A percentile compares a stretch with the other conserved stretches of the same genome.
phyloP scores from a whole-genome alignment of 2,329 filamentous ascomycete species.

The Esteya vermicola region DNA sequence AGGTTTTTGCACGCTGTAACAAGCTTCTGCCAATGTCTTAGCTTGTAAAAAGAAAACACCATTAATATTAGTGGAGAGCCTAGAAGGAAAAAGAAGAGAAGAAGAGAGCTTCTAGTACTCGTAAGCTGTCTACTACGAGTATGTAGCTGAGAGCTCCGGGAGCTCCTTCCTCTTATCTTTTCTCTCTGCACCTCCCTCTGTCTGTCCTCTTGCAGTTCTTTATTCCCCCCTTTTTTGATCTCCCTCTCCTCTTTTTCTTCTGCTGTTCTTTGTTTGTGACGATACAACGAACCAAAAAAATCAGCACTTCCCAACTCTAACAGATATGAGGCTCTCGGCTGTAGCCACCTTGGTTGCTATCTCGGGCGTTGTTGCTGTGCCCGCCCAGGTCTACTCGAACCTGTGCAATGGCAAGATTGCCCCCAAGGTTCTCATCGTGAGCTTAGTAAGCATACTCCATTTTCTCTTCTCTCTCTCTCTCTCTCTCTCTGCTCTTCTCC shows the following conservation, averaged over 20 bases:
- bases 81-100: too few relatives aligned
- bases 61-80: too few relatives aligned
- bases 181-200: not conserved
- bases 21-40: too few relatives aligned
- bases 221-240: not conserved
- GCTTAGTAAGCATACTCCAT: slow-evolving; percentile 31
- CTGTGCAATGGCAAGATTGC: slow-evolving; percentile 19
- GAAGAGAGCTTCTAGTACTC: too few relatives aligned
- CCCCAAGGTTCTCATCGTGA: slow-evolving; percentile 49
- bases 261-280: too few relatives aligned
- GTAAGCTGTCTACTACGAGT: too few relatives aligned
- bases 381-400: not conserved
- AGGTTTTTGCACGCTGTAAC: too few relatives aligned
- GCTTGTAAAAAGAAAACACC: too few relatives aligned
- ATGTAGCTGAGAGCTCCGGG: too few relatives aligned
- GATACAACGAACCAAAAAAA: too few relatives aligned
- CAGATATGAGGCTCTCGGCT: slow-evolving; percentile 8
- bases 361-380: slow-evolving; percentile 2
- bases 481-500: not conserved
- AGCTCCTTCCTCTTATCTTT: not conserved
- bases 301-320: not conserved
- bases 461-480: not conserved
- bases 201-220: not conserved
- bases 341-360: slow-evolving; percentile 5
- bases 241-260: not conserved